Evolutionary conservation across 2,329 filamentous ascomycete species (phyloP).

Genomic region (Macrophomina pseudophaseolina): DNA sequence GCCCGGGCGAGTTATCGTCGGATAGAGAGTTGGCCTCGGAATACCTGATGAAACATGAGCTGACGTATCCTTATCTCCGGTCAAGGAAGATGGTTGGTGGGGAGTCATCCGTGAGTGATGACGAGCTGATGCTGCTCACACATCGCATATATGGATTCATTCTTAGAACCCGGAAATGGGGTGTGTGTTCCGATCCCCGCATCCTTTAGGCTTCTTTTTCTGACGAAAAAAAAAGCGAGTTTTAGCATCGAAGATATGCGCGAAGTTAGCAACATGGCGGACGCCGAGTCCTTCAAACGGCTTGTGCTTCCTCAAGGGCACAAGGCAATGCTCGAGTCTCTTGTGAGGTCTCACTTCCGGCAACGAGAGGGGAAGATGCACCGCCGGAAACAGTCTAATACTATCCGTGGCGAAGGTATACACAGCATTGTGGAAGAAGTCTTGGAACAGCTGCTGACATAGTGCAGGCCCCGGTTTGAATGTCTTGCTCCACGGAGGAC

Average conservation of each 20-base stretch:
- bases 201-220: not conserved
- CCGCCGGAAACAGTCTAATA: not conserved
- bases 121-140: constrained; percentile 2
- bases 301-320: not conserved
- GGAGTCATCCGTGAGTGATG: not conserved
- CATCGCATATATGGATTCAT: constrained; percentile 23
- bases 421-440: not conserved
- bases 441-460: not conserved
- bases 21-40: not conserved
- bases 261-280: not conserved
- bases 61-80: not conserved
- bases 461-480: not conserved
- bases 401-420: not conserved
- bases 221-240: not conserved
- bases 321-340: not conserved
- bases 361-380: not conserved
- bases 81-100: not conserved
- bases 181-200: not conserved
- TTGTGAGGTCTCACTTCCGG: constrained; percentile 6
- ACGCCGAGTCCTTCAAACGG: not conserved
- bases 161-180: constrained; percentile 28
- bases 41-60: not conserved
- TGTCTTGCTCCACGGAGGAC: not conserved
- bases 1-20: not conserved
- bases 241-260: not conserved